Base-by-base conservation (phyloP, 108 stramenopile species). In the Bacterosira constricta region DNA sequence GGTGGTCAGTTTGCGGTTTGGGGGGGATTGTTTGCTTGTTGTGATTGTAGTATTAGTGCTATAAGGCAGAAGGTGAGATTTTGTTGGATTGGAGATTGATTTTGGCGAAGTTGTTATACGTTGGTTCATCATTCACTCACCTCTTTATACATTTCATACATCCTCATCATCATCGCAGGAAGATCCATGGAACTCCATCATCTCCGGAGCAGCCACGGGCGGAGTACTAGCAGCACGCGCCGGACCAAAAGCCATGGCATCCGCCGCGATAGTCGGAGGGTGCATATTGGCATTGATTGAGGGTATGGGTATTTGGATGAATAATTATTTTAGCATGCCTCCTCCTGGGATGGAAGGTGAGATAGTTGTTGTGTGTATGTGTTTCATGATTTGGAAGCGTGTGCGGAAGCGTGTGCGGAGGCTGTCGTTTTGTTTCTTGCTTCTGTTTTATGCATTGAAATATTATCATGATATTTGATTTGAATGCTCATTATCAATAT, bases 111-210 rank as follows among this genome's bases (percentile, higher is more conserved):
- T n/a, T n/a, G n/a, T n/a, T n/a, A n/a, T n/a, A n/a, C n/a, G n/a
- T n/a, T n/a, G n/a, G n/a, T 1, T 0, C 8, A 44, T 44, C 4
- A 44, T 44, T 17, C 46, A 8, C n/a, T n/a, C n/a, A n/a, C n/a
- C n/a, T n/a, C n/a, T n/a, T n/a, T n/a, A n/a, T n/a, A n/a, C n/a
- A n/a, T n/a, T n/a, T n/a, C n/a, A n/a, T n/a, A n/a, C n/a, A n/a
- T n/a, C n/a, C n/a, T 36, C 30, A 51, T 51, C 8, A 15, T 26
- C 15, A 15, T 31, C 15, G 70, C 60, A 88, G 83, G 99, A 99
- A 86, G 99, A 99, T 86, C 96, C 99, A 6, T 99, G 97, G 97
- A 99, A 99, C 60, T 87, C 96, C 44, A 99, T 99, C 57, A 73
- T 97, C n/a, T 85, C 84, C 32, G 93, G 95, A 12, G 96, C 95